Evolutionary conservation across 352 stramenopile species (phyloP).

Genomic region (Globisporangium polare): DNA sequence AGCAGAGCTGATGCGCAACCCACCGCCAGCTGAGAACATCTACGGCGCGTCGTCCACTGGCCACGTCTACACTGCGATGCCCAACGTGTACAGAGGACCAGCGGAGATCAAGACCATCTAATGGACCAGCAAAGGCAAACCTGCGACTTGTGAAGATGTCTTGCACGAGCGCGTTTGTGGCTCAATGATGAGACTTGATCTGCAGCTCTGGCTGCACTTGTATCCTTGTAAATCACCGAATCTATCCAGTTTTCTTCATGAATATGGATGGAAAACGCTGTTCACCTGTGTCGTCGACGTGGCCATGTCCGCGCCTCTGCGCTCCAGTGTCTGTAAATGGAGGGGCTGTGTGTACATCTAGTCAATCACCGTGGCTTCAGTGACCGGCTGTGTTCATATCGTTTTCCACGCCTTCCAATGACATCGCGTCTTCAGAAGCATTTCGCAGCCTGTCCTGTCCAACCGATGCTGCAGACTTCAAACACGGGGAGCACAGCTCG

Average conservation of each 20-base stretch:
- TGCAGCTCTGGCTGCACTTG: neutral
- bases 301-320: too few relatives aligned
- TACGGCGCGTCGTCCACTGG: constrained; percentile 45
- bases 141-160: too few relatives aligned
- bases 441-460: too few relatives aligned
- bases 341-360: too few relatives aligned
- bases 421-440: too few relatives aligned
- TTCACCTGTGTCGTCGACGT: neutral
- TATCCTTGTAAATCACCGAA: neutral
- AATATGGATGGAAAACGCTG: neutral
- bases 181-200: neutral
- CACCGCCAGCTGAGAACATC: constrained; percentile 69
- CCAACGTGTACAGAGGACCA: constrained; percentile 42
- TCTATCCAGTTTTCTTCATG: neutral
- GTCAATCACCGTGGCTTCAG: too few relatives aligned
- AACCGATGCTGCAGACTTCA: too few relatives aligned
- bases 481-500: too few relatives aligned
- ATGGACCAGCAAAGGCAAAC: neutral
- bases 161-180: neutral
- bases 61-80: constrained; percentile 68
- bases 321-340: too few relatives aligned
- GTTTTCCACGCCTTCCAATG: too few relatives aligned
- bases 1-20: constrained; percentile 82
- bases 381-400: too few relatives aligned
- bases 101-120: constrained; percentile 77